Evolutionary conservation across 2,329 filamentous ascomycete genomes (phyloP), one percentile per base, ranked within the genome.

Genomic region (Botrytis squamosa): DNA sequence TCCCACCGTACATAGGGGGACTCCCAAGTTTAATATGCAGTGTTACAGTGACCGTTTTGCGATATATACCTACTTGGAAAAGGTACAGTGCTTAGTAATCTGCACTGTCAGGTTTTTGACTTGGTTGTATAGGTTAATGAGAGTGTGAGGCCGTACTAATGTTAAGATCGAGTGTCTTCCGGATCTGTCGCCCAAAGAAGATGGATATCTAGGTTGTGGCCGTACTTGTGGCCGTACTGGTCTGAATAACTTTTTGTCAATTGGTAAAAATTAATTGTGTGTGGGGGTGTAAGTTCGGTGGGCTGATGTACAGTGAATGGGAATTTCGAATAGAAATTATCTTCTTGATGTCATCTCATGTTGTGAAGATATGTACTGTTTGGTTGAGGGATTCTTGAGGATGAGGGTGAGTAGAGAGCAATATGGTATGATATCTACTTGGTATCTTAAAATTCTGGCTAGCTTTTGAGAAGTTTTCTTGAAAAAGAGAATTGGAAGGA

Each of bases 391-490:
- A 4, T n/a, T 52, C 25, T n/a, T 12, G 4, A 14, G 12, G 25
- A 55, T n/a, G 4, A 18, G 25, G 4, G 12, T 55, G 25, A 7
- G 14, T 7, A 12, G 22, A 16, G 6, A 16, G 49, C 10, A n/a
- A 55, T 3, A 7, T n/a, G 25, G 12, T 6, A 55, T 55, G 12
- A n/a, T n/a, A 55, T n/a, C 10, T 52, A 52, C 49, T 52, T n/a
- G 4, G 22, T 52, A 14, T 52, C 25, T 14, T 3, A 14, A 1
- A 14, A 14, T n/a, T 14, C 0, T 1, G 22, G 2, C 4, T 52
- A 4, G 4, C 25, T 52, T 52, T 42, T 2, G 49, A 52, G 25
- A 52, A 52, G 14, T 10, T 4, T 1, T 14, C 20, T 14, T 14
- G 49, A 4, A 6, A 10, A 6, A 52, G 6, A 14, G 25, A 14